Evolutionary conservation across 805 yeast species (phyloP), one percentile per base, ranked within the genome.

Genomic region (Cyberlindnera mrakii): DNA sequence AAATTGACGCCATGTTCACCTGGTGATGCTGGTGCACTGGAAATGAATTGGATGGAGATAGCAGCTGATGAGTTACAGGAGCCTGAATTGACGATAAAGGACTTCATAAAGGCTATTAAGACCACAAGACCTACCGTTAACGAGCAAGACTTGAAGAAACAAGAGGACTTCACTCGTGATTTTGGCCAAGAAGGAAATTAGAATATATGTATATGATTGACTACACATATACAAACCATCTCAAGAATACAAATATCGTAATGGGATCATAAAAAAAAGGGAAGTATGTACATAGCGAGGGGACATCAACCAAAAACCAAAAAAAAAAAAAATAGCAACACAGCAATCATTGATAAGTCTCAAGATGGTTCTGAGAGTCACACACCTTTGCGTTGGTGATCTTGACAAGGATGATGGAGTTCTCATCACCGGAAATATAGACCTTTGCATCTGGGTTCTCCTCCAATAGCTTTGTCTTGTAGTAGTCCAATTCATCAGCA

Each of bases 151-250:
- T 75, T 93, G 46, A 73, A 70, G 46, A 83, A 82, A 58, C 97
- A 91, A 63, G 78, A 79, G 38, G 85, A 86, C 51, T 93, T 93
- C 60, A 93, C 99, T 0, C 76, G 74, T 35, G 99, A 93, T 65
- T 93, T 93, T 61, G 99, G 99, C 32, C 96, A 91, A 56, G 99
- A 93, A 64, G 99, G 99, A 36, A 88, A 86, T 55, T 86, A 63
- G 57, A 30, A 15, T 23, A 23, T 9, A 23, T 10, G 27, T 31
- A 31, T 31, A 16, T 31, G 11, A 31, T 9, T 31, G 11, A 31
- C 15, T 31, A 31, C 33, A n/a, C 11, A 2, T n/a, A 31, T 31
- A 31, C 9, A 16, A n/a, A 14, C 17, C 33, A 31, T 16, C 17
- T 9, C 14, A 31, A 15, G 27, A 23, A 11, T 23, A 23, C 27